Evolutionary conservation across 768 basidiomycete species (phyloP).

Genomic region (Agaricus sinodeliciosus): DNA sequence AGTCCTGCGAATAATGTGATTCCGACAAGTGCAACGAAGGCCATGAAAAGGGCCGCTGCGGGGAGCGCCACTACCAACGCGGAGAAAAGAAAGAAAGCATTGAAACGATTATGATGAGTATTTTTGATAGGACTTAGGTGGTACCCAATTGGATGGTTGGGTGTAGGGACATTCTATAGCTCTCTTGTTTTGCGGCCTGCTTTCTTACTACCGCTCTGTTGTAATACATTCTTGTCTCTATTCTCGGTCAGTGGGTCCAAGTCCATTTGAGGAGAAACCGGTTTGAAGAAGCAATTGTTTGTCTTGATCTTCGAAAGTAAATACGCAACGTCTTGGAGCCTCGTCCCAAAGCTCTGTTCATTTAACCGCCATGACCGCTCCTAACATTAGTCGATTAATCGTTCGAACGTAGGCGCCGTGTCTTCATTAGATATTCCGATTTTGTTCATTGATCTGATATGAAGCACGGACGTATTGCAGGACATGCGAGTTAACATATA

Average conservation of each 20-base stretch:
- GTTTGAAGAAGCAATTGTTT: neutral
- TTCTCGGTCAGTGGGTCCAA: neutral
- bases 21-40: conserved; percentile 39
- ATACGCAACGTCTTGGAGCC: neutral
- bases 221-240: neutral
- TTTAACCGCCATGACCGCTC: neutral
- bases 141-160: neutral
- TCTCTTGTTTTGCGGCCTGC: conserved; percentile 1
- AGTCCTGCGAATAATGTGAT: conserved; percentile 25
- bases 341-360: neutral
- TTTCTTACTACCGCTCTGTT: neutral
- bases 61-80: conserved; percentile 43
- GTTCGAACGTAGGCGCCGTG: conserved; percentile 4
- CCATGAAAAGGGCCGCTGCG: conserved; percentile 63
- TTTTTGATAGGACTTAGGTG: neutral
- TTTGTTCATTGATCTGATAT: conserved; percentile 8
- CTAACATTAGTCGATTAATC: neutral
- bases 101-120: conserved; percentile 56
- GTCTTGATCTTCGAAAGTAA: neutral
- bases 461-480: conserved; percentile 66
- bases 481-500: conserved; percentile 63
- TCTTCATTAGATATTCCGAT: neutral
- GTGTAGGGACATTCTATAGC: neutral
- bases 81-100: conserved; percentile 86
- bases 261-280: neutral